phyloP scores from a whole-genome alignment of 73 alveolate species.

The Paramecium primaurelia region DNA sequence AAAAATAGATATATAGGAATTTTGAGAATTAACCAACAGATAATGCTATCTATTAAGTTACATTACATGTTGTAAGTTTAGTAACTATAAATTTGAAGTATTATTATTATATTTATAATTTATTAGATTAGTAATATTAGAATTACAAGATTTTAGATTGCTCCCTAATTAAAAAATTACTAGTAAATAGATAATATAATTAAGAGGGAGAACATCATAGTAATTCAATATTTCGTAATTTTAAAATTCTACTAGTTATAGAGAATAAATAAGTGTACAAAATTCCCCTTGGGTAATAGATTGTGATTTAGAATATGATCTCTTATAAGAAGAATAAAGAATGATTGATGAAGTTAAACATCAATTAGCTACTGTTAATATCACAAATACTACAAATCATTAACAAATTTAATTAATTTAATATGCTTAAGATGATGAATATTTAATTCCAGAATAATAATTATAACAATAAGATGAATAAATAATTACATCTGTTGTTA shows the following conservation, averaged over 20 bases:
- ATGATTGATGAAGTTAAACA: slow-evolving; percentile 18
- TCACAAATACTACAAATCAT: not conserved
- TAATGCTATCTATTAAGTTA: not conserved
- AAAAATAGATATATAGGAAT: not conserved
- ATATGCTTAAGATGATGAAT: not conserved
- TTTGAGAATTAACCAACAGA: not conserved
- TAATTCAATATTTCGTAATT: not conserved
- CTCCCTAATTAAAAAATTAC: not conserved
- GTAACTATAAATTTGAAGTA: slow-evolving; percentile 23
- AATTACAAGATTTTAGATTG: not conserved
- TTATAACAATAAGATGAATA: not conserved
- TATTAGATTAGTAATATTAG: slow-evolving; percentile 10
- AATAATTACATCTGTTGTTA: not conserved
- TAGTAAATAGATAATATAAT: not conserved
- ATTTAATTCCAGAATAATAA: not conserved
- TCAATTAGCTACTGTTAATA: not conserved
- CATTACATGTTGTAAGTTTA: not conserved
- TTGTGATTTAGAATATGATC: not conserved
- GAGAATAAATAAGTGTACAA: not conserved
- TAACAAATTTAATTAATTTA: not conserved
- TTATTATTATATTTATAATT: not conserved
- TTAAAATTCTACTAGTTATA: not conserved
- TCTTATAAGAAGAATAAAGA: slow-evolving; percentile 2
- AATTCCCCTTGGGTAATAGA: not conserved
- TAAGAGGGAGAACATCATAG: not conserved